Evolutionary conservation across 2,329 filamentous ascomycete species (phyloP).

Genomic region (Colletotrichum sp.): DNA sequence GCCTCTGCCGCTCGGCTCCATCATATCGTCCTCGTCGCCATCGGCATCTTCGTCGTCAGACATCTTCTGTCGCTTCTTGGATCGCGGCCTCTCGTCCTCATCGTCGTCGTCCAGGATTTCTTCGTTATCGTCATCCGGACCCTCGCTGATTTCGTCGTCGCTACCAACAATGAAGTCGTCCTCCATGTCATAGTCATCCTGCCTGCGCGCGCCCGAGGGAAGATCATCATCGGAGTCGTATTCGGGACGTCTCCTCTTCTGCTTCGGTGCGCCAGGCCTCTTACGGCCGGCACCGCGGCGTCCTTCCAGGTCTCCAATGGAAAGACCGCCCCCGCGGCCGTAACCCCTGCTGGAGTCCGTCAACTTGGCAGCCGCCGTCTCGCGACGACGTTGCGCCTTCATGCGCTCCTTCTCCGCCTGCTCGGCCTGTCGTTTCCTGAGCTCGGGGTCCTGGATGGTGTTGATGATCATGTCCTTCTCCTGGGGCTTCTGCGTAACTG

Average conservation of each 20-base stretch:
- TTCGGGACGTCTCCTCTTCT: constrained; percentile 63
- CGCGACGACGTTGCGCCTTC: constrained; percentile 68
- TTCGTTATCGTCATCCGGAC: constrained; percentile 66
- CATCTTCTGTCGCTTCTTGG: constrained; percentile 55
- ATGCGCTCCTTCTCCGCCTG: constrained; percentile 75
- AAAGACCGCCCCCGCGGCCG: constrained; percentile 63
- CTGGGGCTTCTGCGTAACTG: constrained; percentile 61
- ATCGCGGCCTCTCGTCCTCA: constrained; percentile 45
- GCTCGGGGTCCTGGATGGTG: constrained; percentile 75
- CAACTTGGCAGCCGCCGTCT: constrained; percentile 70
- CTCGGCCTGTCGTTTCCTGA: constrained; percentile 76
- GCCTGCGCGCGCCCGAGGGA: constrained; percentile 62
- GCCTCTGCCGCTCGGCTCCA: constrained; percentile 44
- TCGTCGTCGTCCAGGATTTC: constrained; percentile 60
- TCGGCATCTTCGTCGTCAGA: constrained; percentile 52
- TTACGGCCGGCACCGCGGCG: constrained; percentile 59
- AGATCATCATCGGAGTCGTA: constrained; percentile 81
- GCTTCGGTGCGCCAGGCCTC: constrained; percentile 54
- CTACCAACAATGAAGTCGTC: constrained; percentile 81
- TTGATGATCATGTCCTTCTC: constrained; percentile 71
- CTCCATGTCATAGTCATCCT: constrained; percentile 79
- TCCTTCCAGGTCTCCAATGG: constrained; percentile 73
- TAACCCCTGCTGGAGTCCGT: constrained; percentile 55
- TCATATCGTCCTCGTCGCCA: constrained; percentile 55
- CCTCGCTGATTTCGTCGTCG: constrained; percentile 69